Base-by-base conservation (phyloP, 1,284 basidiomycete species). In the Ceratobasidium sp. region DNA sequence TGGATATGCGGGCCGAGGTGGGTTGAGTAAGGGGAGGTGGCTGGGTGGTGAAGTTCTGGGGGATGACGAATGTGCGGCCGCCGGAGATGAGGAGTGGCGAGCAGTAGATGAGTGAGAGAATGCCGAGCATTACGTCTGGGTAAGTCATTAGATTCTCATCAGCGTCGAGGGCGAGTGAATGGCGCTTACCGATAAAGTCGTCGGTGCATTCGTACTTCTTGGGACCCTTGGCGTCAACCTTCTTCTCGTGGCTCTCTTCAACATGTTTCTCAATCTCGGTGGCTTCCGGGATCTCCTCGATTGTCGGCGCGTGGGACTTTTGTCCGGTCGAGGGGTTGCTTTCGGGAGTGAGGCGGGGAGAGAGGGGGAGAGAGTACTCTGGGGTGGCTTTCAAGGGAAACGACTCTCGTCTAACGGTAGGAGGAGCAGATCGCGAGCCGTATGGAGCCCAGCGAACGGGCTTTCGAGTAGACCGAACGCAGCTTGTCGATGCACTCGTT, bases 161-260 rank as follows among this genome's bases (percentile, higher is more conserved):
- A 59, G 41, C 54, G 14, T 3, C 19, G n/a, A 43, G 66, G 31
- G 65, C 3, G 16, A 29, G 13, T 11, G 29, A 24, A 34, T 29
- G 27, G 54, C 19, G 29, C 66, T 71, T 16, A 59, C 66, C 66
- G 58, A 71, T 71, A 54, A 71, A 71, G 49, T 71, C 66, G 48
- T 71, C 66, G n/a, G 66, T 71, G 29, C 31, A 46, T 39, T 71
- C 66, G n/a, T 71, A 71, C 54, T 71, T 71, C 54, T 71, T 71
- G 8, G 27, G 14, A 48, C 27, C 43, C 41, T 71, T 58, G 6
- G 54, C 8, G 24, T 59, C 39, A 24, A 31, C 6, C 7, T 48
- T 46, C 6, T 71, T 71, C 66, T 71, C 49, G 54, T 71, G 66
- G 66, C 54, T 41, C 7, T 46, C 16, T 34, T 68, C 51, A 22